Evolutionary conservation across 1,284 basidiomycete genomes (phyloP), one percentile per base, ranked within the genome.

Genomic region (Anthracocystis setariae): DNA sequence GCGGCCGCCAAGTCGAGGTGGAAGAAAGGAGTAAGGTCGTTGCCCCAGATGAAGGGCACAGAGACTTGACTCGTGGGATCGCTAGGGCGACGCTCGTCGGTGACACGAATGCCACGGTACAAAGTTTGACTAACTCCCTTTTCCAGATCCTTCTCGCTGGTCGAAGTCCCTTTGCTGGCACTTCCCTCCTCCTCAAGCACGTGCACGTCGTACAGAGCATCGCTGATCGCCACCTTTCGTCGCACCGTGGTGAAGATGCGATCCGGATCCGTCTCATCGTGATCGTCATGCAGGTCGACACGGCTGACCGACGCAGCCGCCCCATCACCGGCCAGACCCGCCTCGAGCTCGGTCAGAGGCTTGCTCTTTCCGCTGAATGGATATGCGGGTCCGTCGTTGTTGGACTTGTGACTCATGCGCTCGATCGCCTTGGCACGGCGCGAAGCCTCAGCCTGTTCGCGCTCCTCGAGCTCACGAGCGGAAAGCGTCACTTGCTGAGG

Each of bases 1-100:
- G 92, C 92, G 5, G 87, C 86, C 21, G 86, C 82, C 17, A 94
- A 84, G 80, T 94, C 93, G 59, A 94, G 85, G 84, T 94, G 93
- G 89, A 94, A 93, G 85, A 90, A 92, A 2, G 92, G 92, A 5
- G 91, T 93, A 15, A 80, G 61, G 44, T 81, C 76, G 35, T 78
- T 78, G 45, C 74, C 77, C 79, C 58, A 88, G 86, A 46, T 73
- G 46, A 79, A 63, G 9, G 77, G 77, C 15, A 82, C 80, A 10
- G 73, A 75, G 46, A 77, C 69, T 23, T 48, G 39, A 27, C 62
- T 63, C 1, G 25, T 27, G 0, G 47, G 46, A 3, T 65, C 43
- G 0, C 50, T 48, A 2, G 44, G 32, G 3, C 52, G 39, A 9
- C 60, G 54, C 0, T 51, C 50, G n/a, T 8, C 47, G 52, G 24